phyloP scores from a whole-genome alignment of 495 filamentous ascomycete species.

The Aspergillus sclerotioniger region DNA sequence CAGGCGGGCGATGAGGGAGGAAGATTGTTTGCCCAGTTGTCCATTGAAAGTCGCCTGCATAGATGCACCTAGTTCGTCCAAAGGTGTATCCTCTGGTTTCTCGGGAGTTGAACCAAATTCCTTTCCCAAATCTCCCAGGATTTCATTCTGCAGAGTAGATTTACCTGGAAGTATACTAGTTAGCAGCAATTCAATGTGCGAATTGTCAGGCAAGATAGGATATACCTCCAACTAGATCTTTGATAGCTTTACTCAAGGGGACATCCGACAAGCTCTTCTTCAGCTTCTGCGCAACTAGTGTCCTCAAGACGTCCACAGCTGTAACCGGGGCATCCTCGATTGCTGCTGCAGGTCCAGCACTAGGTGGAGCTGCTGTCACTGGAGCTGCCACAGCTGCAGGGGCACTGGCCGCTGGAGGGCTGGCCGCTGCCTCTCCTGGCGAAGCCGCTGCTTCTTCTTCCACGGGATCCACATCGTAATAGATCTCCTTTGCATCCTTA shows the following conservation, averaged over 20 bases:
- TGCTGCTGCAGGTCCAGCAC: conserved; percentile 82
- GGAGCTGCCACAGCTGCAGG: no score
- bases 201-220: neutral
- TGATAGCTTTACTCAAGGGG: conserved; percentile 94
- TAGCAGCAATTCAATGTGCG: conserved; percentile 5
- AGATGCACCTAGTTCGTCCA: conserved; percentile 90
- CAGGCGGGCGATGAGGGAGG: conserved; percentile 86
- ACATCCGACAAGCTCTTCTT: conserved; percentile 91
- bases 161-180: conserved; percentile 62
- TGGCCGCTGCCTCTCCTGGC: conserved; percentile 40
- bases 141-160: conserved; percentile 97
- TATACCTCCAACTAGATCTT: conserved; percentile 92
- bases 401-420: conserved; percentile 40
- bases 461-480: conserved; percentile 95
- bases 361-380: conserved; percentile 57
- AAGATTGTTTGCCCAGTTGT: conserved; percentile 94
- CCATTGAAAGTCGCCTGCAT: conserved; percentile 99
- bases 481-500: conserved; percentile 99
- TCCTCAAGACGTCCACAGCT: conserved; percentile 84
- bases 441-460: conserved; percentile 78
- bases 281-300: conserved; percentile 95
- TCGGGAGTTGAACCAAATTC: conserved; percentile 98
- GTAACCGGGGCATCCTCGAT: conserved; percentile 83
- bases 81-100: conserved; percentile 95
- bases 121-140: conserved; percentile 92